Percentiles rank a stretch among this genome's conserved stretches.
phyloP scores from a whole-genome alignment of 192 early-diverging fungal species.

The Podila verticillata region DNA sequence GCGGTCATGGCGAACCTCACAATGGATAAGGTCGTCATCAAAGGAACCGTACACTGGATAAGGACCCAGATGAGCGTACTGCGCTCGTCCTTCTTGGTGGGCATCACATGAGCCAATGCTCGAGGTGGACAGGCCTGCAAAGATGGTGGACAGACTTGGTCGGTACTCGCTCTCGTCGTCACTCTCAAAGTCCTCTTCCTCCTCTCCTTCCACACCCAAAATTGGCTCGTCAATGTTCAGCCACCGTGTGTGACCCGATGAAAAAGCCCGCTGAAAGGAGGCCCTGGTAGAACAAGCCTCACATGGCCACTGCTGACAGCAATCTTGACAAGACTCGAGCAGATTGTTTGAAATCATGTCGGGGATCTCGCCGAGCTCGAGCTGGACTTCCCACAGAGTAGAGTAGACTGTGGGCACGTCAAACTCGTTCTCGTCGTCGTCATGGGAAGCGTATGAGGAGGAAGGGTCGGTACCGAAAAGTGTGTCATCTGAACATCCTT shows the following conservation, averaged over 20 bases:
- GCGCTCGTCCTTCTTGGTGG: background rate
- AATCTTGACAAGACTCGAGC: constrained; percentile 16
- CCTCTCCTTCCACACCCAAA: background rate
- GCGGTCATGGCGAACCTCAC: constrained; percentile 19
- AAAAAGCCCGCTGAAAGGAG: too few species aligned
- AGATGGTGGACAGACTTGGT: too few species aligned
- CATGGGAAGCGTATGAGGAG: background rate
- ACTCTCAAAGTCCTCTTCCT: background rate
- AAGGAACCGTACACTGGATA: background rate
- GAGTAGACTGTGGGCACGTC: background rate
- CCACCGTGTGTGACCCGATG: background rate
- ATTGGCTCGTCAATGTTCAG: background rate
- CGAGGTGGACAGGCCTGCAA: too few species aligned
- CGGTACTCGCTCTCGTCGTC: background rate
- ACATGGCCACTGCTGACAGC: background rate
- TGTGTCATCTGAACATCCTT: background rate
- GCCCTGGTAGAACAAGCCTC: background rate
- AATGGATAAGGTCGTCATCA: background rate
- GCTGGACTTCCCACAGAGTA: constrained; percentile 37
- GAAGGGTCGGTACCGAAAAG: background rate
- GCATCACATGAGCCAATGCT: too few species aligned
- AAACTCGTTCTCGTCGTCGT: background rate
- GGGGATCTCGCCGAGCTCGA: constrained; percentile 38
- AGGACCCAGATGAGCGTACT: background rate
- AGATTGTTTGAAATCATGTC: constrained; percentile 44